Evolutionary conservation across 805 yeast species (phyloP).

Genomic region (Candida boidinii): DNA sequence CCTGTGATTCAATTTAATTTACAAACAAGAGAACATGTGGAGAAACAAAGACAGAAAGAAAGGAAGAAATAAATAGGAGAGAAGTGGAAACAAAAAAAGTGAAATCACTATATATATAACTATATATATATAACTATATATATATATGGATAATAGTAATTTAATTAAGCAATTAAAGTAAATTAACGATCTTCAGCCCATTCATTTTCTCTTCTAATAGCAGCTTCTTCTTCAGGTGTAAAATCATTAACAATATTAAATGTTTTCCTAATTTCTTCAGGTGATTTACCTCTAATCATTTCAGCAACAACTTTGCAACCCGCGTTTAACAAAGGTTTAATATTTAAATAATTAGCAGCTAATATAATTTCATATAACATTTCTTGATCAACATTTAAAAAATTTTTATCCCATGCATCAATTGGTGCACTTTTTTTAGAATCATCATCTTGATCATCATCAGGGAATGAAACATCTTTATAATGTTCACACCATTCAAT

Average conservation of each 20-base stretch:
- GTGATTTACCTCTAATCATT: conserved; percentile 73
- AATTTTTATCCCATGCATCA: conserved; percentile 93
- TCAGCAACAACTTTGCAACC: conserved; percentile 80
- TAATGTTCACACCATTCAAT: conserved; percentile 96
- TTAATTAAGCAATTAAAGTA: neutral
- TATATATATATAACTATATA: neutral
- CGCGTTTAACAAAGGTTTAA: conserved; percentile 65
- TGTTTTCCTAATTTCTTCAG: conserved; percentile 73
- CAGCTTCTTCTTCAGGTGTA: conserved; percentile 83
- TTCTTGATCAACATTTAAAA: conserved; percentile 87
- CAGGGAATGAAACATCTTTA: conserved; percentile 68
- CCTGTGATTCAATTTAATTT: no score
- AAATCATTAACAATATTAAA: conserved; percentile 78
- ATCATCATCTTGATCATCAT: conserved; percentile 75
- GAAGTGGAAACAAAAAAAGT: no score
- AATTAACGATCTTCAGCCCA: conserved; percentile 79
- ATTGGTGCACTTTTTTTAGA: conserved; percentile 85
- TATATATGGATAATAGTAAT: no score
- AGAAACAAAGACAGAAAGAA: no score
- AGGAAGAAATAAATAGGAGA: no score
- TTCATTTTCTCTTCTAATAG: conserved; percentile 79
- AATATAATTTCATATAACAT: conserved; percentile 74
- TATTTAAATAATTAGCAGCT: conserved; percentile 75
- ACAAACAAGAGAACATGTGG: no score
- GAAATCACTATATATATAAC: neutral